Evolutionary conservation across 768 basidiomycete species (phyloP), one percentile per base, ranked within the genome.

Genomic region (Tylopilus rubrobrunneus): DNA sequence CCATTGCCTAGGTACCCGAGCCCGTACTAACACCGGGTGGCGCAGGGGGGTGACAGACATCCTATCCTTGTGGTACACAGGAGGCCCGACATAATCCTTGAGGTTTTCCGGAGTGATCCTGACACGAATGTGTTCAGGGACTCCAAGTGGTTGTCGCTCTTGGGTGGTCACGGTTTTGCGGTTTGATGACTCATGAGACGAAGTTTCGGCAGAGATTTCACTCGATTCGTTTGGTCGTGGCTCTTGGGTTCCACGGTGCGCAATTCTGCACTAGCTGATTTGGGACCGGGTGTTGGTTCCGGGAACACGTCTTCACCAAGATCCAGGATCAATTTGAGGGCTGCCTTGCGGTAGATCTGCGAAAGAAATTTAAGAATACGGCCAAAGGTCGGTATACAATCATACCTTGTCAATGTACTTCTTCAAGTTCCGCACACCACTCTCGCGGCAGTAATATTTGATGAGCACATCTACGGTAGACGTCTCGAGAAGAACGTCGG

Each of bases 1-100:
- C 97, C 97, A 68, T 98, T 98, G 1, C 96, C 96, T 25, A 96
- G 76, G 70, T 98, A 98, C 4, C 97, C 97, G 4, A 99, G 73
- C 97, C 97, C 14, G 93, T 97, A 64, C 86, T 89, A 31, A 99
- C 97, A 33, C 97, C 97, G 4, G 92, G 82, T 1, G 96, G 96
- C 0, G 92, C 19, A 19, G 91, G 1, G 83, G 72, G 33, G 75
- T 74, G 14, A 79, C 78, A 62, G 97, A 99, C 78, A 99, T 81
- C 56, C 96, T 73, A 63, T 98, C 96, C 71, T 92, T 92, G 70
- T 98, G 92, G 69, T 97, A 98, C 43, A 97, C 78, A 7, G 91
- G 91, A 14, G 96, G 94, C 0, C 97, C 97, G 34, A 99, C 95
- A 59, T 98, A 99, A 55, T 96, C 95, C 71, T 95, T 92, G 62